Percentiles rank a stretch among this genome's conserved stretches.
phyloP scores from a whole-genome alignment of 352 stramenopile species.

The Halophytophthora polymorphica region DNA sequence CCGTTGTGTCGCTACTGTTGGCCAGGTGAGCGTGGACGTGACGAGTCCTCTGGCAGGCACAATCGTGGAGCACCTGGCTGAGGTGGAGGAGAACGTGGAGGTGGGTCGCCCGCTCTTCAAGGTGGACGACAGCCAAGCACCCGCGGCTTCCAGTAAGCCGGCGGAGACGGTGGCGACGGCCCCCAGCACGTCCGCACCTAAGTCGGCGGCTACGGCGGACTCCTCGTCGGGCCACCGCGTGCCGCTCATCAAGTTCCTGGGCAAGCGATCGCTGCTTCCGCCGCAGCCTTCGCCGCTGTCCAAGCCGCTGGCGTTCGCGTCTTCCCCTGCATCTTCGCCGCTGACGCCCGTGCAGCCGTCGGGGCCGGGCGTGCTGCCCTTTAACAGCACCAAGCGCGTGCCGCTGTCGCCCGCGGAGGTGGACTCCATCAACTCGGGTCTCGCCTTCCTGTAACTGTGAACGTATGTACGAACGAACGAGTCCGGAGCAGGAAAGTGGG shows the following conservation, averaged over 20 bases:
- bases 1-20: too few species aligned
- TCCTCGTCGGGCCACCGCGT: constrained; percentile 35
- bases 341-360: constrained; percentile 44
- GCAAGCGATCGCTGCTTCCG: constrained; percentile 67
- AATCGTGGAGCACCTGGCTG: constrained; percentile 92
- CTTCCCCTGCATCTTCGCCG: constrained; percentile 13
- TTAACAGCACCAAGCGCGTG: constrained; percentile 60
- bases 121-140: constrained; percentile 81
- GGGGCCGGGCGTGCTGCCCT: constrained; percentile 60
- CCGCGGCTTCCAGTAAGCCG: constrained; percentile 24
- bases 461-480: too few species aligned
- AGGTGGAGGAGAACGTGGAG: constrained; percentile 95
- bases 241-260: constrained; percentile 68
- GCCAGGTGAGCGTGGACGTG: constrained; percentile 87
- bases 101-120: constrained; percentile 93
- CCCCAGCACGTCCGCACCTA: constrained; percentile 27
- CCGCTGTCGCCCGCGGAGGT: constrained; percentile 63
- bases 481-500: too few species aligned
- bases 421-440: constrained; percentile 77
- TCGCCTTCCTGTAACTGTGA: constrained; percentile 70
- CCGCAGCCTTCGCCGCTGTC: constrained; percentile 25
- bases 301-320: constrained; percentile 18
- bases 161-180: constrained; percentile 7
- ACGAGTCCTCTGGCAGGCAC: constrained; percentile 88
- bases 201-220: constrained; percentile 22